Evolutionary conservation across 495 filamentous ascomycete species (phyloP).

Genomic region (Penicillium chermesinum): DNA sequence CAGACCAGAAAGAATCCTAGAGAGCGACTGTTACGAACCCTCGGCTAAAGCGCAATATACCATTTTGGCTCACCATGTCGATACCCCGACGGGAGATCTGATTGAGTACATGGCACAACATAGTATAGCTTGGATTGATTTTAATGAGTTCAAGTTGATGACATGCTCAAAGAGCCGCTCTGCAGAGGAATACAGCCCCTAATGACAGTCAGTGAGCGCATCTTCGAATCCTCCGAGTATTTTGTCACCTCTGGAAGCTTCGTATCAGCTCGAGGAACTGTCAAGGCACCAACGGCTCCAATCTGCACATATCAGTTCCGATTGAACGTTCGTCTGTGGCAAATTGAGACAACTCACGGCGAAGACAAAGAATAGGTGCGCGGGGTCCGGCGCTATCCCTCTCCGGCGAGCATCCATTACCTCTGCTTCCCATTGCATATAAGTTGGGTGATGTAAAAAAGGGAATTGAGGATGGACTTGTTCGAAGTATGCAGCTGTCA

Average conservation of each 20-base stretch:
- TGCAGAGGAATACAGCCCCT: neutral
- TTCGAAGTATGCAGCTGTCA: neutral
- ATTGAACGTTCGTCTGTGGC: neutral
- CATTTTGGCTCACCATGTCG: neutral
- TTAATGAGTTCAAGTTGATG: neutral
- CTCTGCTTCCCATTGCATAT: neutral
- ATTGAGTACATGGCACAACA: constrained; percentile 1
- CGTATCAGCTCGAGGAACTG: neutral
- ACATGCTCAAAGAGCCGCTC: neutral
- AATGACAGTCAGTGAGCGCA: too few species aligned
- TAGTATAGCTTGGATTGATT: constrained; percentile 1
- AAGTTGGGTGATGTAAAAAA: neutral
- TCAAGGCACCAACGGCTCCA: neutral
- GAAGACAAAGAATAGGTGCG: neutral
- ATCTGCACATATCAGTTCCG: neutral
- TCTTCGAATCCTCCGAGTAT: too few species aligned
- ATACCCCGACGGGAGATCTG: neutral
- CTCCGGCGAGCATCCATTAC: neutral
- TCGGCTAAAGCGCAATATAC: too few species aligned
- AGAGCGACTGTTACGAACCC: too few species aligned
- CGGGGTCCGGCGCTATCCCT: neutral
- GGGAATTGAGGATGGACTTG: neutral
- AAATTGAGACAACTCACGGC: neutral
- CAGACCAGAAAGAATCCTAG: neutral
- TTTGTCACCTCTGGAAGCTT: neutral